phyloP scores from a whole-genome alignment of 371 early-diverging fungal genomes.

The Globomyces sp. region DNA sequence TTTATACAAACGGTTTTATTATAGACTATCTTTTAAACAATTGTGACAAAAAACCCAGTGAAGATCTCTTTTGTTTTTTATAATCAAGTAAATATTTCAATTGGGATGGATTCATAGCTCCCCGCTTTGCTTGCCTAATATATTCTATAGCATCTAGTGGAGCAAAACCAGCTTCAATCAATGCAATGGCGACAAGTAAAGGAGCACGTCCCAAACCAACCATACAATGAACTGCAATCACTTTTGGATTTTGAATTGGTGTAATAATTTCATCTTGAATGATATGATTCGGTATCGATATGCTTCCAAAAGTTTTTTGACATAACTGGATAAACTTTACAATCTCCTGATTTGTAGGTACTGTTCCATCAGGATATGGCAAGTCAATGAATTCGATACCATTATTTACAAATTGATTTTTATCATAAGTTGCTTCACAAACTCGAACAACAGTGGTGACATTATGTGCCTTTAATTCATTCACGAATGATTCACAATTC shows the following conservation, averaged over 20 bases:
- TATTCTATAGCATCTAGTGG: conserved; percentile 67
- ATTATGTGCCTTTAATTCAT: conserved; percentile 31
- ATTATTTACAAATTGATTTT: conserved; percentile 1
- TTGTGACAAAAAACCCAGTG: too few species aligned
- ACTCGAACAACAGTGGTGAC: conserved; percentile 43
- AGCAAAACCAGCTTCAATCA: conserved; percentile 71
- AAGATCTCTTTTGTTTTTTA: conserved; percentile 19
- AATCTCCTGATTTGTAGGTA: conserved; percentile 28
- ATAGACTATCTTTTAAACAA: too few species aligned
- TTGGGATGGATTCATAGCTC: conserved; percentile 69
- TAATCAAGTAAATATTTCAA: conserved; percentile 48
- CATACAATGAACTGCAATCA: conserved; percentile 58
- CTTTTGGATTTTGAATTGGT: not conserved
- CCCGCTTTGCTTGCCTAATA: conserved; percentile 62
- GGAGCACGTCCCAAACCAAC: conserved; percentile 78
- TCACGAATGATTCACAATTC: conserved; percentile 23
- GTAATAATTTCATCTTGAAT: not conserved
- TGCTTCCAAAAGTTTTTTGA: conserved; percentile 27
- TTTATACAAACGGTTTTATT: too few species aligned
- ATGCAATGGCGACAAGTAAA: conserved; percentile 63
- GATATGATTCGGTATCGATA: not conserved
- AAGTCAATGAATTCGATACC: conserved; percentile 37
- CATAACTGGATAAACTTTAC: conserved; percentile 28
- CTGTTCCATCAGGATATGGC: conserved; percentile 39
- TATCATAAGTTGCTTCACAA: conserved; percentile 41